A percentile compares a stretch with the other conserved stretches of the same genome.
These are phyloP conservation scores for Pseudogymnoascus sp. DNA, from an alignment of 2,329 filamentous ascomycete species.

Conservation along the genomic window DNA sequence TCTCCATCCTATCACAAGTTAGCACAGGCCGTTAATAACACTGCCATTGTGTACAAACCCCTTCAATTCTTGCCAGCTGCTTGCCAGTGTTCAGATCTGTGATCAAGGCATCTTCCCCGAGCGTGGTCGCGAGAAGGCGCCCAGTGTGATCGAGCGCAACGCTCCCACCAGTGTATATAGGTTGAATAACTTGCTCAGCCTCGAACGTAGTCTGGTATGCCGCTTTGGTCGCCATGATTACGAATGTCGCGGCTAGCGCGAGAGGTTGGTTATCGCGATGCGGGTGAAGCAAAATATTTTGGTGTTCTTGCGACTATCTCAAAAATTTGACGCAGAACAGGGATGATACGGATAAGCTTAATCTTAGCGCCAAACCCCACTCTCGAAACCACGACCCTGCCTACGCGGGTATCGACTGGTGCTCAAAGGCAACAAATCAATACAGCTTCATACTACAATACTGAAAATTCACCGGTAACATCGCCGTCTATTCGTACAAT, in stretches of 20 bases:
- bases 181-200: constrained; percentile 71
- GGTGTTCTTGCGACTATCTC: constrained; percentile 10
- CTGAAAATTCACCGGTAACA: not conserved
- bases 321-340: constrained; percentile 9
- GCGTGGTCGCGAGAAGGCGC: constrained; percentile 72
- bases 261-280: not conserved
- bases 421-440: not conserved
- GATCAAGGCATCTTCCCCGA: constrained; percentile 87
- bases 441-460: not conserved
- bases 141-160: constrained; percentile 76
- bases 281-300: constrained; percentile 4
- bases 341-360: constrained; percentile 12
- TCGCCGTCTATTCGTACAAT: not conserved
- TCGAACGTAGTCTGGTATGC: constrained; percentile 84
- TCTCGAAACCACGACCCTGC: not conserved
- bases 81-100: constrained; percentile 77
- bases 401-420: not conserved
- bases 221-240: constrained; percentile 53
- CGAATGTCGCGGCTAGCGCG: not conserved
- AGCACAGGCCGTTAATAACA: constrained; percentile 18
- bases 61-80: constrained; percentile 79
- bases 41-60: constrained; percentile 45
- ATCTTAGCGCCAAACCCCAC: constrained; percentile 11
- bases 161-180: constrained; percentile 88
- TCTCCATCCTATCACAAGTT: constrained; percentile 61